Evolutionary conservation across 2,329 filamentous ascomycete genomes (phyloP), one percentile per base, ranked within the genome.

Genomic region (Colletotrichum tabaci): DNA sequence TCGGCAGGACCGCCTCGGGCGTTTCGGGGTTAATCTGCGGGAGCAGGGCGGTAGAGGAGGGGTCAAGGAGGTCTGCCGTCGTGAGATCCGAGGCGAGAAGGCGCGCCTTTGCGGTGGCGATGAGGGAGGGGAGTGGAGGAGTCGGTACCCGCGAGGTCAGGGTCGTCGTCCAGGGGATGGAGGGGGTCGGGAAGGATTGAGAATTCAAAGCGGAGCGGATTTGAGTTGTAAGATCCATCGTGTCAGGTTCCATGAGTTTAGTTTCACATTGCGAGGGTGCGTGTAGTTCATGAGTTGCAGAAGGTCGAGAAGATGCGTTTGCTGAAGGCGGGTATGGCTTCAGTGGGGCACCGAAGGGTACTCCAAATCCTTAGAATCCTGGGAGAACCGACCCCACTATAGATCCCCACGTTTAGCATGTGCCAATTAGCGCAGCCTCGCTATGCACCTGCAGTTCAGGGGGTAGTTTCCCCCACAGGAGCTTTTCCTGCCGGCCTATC

Each of bases 101-200:
- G 65, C 94, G 94, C 75, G 95, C 92, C 74, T 93, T 90, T 47
- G 93, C 93, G 2, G 95, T 96, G 73, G 94, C 93, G 67, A 93
- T 86, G 23, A 97, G 87, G 4, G 93, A 92, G 38, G 90, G 88
- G 1, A 95, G 82, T 0, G 93, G 91, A 1, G 89, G 90, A 18
- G 86, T 84, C 55, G 84, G 87, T 79, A 75, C 88, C 81, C 81
- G 88, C 12, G 87, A 82, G 70, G 93, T 79, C 78, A 96, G 90
- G 67, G 82, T 83, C 68, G 86, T 84, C 38, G 96, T 87, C 89
- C 93, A 96, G 68, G 87, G 74, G 46, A 79, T 67, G 2, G 87
- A 86, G 1, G 88, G 81, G 75, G 82, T 46, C 77, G 91, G 82
- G 83, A 92, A 76, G 82, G 86, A 82, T 83, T 92, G 79, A 76